A percentile compares a stretch with the other conserved stretches of the same genome.
These are phyloP conservation scores for Penicillium sp. DNA, from an alignment of 2,329 filamentous ascomycete species.

Conservation along the genomic window DNA sequence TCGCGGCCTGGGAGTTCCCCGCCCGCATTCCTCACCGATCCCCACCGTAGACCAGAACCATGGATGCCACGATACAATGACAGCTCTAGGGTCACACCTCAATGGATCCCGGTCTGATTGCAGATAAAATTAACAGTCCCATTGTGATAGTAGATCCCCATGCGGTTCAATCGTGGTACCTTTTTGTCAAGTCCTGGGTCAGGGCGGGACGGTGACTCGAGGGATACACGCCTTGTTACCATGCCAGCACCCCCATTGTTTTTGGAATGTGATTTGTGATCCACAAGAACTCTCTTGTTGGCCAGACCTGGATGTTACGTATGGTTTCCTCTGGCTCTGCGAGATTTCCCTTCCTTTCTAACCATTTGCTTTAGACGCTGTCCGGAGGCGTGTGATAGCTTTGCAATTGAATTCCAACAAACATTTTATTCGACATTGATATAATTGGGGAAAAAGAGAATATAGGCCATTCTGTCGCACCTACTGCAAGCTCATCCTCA, in stretches of 20 bases:
- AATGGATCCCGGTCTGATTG: background rate
- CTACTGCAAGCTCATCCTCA: background rate
- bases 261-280: constrained; percentile 21
- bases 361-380: background rate
- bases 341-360: background rate
- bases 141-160: constrained; percentile 1
- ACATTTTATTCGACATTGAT: background rate
- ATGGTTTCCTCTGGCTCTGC: background rate
- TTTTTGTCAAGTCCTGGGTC: constrained; percentile 1
- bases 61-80: constrained; percentile 15
- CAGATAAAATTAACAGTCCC: background rate
- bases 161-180: constrained; percentile 6
- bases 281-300: constrained; percentile 8
- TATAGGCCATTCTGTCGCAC: background rate
- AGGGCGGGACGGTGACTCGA: constrained; percentile 15
- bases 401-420: background rate
- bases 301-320: constrained; percentile 2
- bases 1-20: constrained; percentile 14
- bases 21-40: constrained; percentile 19
- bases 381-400: background rate
- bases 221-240: constrained; percentile 25
- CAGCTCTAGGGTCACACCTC: constrained; percentile 15
- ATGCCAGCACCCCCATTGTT: constrained; percentile 23
- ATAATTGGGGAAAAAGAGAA: background rate
- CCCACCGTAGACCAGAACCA: constrained; percentile 17